phyloP scores from a whole-genome alignment of 148 eudicot species.

The Nepenthes mirabilis region DNA sequence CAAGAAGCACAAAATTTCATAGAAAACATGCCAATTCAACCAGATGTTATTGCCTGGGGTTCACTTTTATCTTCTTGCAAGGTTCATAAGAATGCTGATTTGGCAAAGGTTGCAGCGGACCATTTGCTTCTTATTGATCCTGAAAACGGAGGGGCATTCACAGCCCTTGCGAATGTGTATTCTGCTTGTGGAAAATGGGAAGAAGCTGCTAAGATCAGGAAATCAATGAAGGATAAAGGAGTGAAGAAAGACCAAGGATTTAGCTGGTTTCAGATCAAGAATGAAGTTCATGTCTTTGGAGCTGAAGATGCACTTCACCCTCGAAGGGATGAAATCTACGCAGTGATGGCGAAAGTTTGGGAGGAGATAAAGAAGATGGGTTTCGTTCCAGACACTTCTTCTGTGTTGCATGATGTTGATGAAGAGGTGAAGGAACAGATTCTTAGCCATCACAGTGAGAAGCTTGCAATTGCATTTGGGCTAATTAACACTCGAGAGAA shows the following conservation, averaged over 20 bases:
- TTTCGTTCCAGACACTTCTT: constrained; percentile 22
- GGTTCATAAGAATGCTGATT: constrained; percentile 24
- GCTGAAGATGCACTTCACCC: constrained; percentile 29
- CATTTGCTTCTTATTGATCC: constrained; percentile 27
- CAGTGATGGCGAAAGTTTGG: constrained; percentile 24
- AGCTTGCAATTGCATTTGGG: constrained; percentile 34
- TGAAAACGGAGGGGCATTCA: constrained; percentile 34
- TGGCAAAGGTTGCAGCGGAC: constrained; percentile 28
- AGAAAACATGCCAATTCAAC: constrained; percentile 28
- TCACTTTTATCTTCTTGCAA: constrained; percentile 31
- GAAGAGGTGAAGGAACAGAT: constrained; percentile 32
- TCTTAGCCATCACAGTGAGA: constrained; percentile 34
- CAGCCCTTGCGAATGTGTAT: constrained; percentile 32
- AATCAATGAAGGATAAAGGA: constrained; percentile 27
- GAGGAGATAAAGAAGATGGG: constrained; percentile 40
- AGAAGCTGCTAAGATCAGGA: constrained; percentile 26
- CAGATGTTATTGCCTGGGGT: constrained; percentile 36
- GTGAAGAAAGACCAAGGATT: constrained; percentile 39
- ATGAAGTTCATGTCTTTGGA: constrained; percentile 29
- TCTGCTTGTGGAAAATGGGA: constrained; percentile 30
- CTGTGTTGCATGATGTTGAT: constrained; percentile 35
- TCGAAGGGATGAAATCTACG: constrained; percentile 22
- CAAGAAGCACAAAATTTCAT: constrained; percentile 35
- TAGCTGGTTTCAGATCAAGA: constrained; percentile 29
- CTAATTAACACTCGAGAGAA: constrained; percentile 27